A percentile compares a stretch with the other conserved stretches of the same genome.
Conservation (phyloP, 345 rosid species). For the Brassica juncea region DNA sequence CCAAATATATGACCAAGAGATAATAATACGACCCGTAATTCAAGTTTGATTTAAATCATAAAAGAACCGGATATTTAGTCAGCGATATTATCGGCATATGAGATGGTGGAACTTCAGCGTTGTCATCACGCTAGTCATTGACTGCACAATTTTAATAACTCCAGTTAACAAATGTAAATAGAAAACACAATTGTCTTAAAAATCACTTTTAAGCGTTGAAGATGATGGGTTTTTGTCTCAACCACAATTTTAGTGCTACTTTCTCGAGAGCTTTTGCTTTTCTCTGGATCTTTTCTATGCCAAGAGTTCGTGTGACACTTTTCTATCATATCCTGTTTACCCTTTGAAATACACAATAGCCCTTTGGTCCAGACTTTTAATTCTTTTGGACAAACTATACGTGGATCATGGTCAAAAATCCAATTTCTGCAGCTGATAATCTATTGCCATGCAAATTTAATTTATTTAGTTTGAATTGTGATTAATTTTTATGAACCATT, state of each 20-base stretch:
- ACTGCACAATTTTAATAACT: background rate
- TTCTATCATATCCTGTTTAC: background rate
- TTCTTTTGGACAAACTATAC: background rate
- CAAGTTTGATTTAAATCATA: constrained; percentile 1
- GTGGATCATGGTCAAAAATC: background rate
- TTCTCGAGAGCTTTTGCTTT: background rate
- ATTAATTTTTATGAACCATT: background rate
- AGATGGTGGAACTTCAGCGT: constrained; percentile 10
- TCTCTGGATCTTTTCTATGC: background rate
- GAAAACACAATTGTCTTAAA: background rate
- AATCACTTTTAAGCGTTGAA: background rate
- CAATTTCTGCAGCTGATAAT: background rate
- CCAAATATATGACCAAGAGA: background rate
- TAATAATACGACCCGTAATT: background rate
- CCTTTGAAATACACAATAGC: background rate
- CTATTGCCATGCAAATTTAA: background rate
- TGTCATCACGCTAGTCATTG: constrained; percentile 18
- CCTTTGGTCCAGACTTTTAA: background rate
- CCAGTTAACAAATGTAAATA: background rate
- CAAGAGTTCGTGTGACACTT: constrained; percentile 7
- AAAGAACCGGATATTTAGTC: background rate
- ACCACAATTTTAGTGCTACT: background rate
- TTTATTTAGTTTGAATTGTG: background rate
- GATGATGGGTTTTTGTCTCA: background rate
- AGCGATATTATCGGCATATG: constrained; percentile 4